Conservation (phyloP, 2,329 filamentous ascomycete species). For the Cadophora gregata region DNA sequence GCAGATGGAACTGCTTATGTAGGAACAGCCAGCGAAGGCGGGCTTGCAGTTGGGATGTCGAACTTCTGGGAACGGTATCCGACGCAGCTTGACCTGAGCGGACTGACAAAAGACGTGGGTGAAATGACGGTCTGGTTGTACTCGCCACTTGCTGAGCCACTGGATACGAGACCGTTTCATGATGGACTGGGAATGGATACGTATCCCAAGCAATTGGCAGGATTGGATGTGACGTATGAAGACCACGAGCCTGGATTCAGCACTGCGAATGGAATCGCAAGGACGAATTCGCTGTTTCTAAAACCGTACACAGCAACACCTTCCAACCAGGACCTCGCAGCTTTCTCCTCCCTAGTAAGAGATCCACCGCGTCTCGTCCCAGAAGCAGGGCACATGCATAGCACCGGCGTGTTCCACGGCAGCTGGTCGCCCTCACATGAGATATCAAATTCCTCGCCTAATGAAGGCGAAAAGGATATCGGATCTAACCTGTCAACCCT, state of each 20-base stretch:
- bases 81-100: slow-evolving; percentile 59
- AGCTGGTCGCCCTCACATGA: slow-evolving; percentile 13
- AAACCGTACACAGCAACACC: slow-evolving; percentile 60
- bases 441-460: neutral
- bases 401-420: slow-evolving; percentile 45
- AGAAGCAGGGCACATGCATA: slow-evolving; percentile 54
- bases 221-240: slow-evolving; percentile 67
- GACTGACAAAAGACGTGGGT: slow-evolving; percentile 55
- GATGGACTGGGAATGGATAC: slow-evolving; percentile 61
- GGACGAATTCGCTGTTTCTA: slow-evolving; percentile 62
- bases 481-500: slow-evolving; percentile 62
- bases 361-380: slow-evolving; percentile 58
- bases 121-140: slow-evolving; percentile 66
- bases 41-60: slow-evolving; percentile 61
- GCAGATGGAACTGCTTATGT: slow-evolving; percentile 64
- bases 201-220: slow-evolving; percentile 63
- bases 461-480: slow-evolving; percentile 41
- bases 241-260: slow-evolving; percentile 62
- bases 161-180: slow-evolving; percentile 63
- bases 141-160: slow-evolving; percentile 58
- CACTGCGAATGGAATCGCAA: slow-evolving; percentile 62
- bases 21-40: slow-evolving; percentile 60
- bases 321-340: slow-evolving; percentile 51
- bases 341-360: slow-evolving; percentile 53
- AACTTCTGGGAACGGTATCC: slow-evolving; percentile 72